Conservation (phyloP, 2,329 filamentous ascomycete genomes). For the Neofusicoccum parvum region DNA sequence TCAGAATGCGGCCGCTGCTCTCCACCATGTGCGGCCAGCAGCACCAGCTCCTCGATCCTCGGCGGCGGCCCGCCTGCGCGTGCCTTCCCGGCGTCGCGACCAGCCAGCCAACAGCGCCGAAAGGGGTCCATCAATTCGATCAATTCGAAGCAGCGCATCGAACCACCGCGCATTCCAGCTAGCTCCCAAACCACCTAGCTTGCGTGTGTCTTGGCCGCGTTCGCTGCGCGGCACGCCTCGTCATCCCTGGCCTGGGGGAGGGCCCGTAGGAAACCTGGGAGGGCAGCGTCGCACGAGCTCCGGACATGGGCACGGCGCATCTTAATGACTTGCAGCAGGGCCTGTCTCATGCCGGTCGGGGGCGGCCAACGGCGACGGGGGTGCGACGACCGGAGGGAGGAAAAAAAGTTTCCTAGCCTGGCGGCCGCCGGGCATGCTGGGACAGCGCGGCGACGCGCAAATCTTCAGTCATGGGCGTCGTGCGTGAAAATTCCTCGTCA, state of each 20-base stretch:
- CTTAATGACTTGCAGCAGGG: conserved; percentile 21
- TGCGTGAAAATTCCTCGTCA: conserved; percentile 1
- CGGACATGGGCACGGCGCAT: conserved; percentile 19
- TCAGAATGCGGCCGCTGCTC: too few species aligned
- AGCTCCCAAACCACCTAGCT: conserved; percentile 11
- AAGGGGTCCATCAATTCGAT: conserved; percentile 16
- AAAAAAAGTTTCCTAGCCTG: conserved; percentile 7
- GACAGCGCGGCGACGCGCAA: not conserved
- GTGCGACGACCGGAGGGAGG: not conserved
- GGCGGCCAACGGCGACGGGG: conserved; percentile 9
- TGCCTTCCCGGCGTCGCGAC: too few species aligned
- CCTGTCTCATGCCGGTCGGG: conserved; percentile 13
- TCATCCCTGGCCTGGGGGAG: conserved; percentile 9
- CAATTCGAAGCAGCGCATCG: conserved; percentile 19
- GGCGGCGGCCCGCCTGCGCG: not conserved
- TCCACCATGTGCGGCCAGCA: not conserved
- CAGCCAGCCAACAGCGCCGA: not conserved
- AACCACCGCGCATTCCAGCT: conserved; percentile 19
- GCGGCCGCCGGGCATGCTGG: not conserved
- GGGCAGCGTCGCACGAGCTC: conserved; percentile 19
- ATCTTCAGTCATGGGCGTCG: too few species aligned
- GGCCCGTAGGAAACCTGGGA: conserved; percentile 10
- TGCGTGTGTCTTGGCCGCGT: conserved; percentile 16
- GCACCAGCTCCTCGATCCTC: conserved; percentile 11
- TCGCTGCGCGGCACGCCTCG: conserved; percentile 16